Percentiles rank a stretch among this genome's conserved stretches.
Evolutionary conservation across 495 filamentous ascomycete species (phyloP).

Genomic region (Daldinia grandis): DNA sequence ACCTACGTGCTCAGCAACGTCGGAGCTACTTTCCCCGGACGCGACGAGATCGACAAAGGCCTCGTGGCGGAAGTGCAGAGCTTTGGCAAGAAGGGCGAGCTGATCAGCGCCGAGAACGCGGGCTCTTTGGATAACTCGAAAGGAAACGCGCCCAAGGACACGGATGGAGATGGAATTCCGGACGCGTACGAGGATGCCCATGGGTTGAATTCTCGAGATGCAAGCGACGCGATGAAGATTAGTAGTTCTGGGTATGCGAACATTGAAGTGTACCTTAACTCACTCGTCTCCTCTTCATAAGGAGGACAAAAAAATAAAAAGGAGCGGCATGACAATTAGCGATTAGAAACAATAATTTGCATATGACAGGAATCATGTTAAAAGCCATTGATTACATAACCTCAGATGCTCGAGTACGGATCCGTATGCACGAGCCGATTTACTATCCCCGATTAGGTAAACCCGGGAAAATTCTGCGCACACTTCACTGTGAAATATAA

Average conservation of each 20-base stretch:
- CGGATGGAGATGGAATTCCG: constrained; percentile 43
- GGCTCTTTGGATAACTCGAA: neutral
- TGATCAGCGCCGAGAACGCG: constrained; percentile 45
- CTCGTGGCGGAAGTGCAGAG: constrained; percentile 40
- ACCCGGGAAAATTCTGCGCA: neutral
- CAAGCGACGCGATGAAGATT: constrained; percentile 40
- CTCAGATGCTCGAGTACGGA: too few relatives aligned
- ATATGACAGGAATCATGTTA: neutral
- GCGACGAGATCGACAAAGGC: constrained; percentile 35
- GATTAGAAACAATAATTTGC: neutral
- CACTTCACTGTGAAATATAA: neutral
- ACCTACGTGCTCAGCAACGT: constrained; percentile 6
- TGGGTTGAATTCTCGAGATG: neutral
- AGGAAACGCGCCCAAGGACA: constrained; percentile 25
- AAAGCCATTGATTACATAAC: neutral
- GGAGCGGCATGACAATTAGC: neutral
- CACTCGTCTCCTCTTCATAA: constrained; percentile 40
- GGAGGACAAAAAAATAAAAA: neutral
- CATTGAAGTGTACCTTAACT: constrained; percentile 48
- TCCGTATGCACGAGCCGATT: too few relatives aligned
- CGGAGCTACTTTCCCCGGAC: constrained; percentile 33
- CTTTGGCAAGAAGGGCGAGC: constrained; percentile 41
- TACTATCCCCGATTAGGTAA: neutral
- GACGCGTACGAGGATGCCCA: constrained; percentile 28
- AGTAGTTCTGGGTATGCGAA: constrained; percentile 44